phyloP scores from a whole-genome alignment of 2,329 filamentous ascomycete genomes.

The Rhynchosporium agropyri region DNA sequence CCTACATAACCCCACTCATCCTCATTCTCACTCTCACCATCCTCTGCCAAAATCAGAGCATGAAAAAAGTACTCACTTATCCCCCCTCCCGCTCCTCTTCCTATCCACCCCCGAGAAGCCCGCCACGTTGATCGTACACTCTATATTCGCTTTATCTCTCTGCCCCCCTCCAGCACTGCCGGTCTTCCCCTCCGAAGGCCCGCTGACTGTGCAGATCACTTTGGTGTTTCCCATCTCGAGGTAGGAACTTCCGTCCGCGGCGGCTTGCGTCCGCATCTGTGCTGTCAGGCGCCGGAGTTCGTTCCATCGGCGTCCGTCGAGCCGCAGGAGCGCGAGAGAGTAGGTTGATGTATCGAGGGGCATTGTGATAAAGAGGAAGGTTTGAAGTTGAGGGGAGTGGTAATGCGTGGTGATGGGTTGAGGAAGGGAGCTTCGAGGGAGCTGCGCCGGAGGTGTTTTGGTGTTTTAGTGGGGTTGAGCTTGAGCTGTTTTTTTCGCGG shows the following conservation, averaged over 20 bases:
- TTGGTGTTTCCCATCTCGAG: conserved; percentile 98
- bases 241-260: conserved; percentile 90
- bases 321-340: conserved; percentile 78
- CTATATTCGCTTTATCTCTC: conserved; percentile 63
- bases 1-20: no score
- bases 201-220: conserved; percentile 88
- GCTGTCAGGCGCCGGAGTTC: conserved; percentile 87
- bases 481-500: no score
- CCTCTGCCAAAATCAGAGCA: background rate
- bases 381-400: background rate
- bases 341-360: conserved; percentile 95
- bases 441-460: background rate
- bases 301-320: conserved; percentile 92
- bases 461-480: no score
- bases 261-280: conserved; percentile 88
- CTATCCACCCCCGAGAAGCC: conserved; percentile 88
- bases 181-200: conserved; percentile 72
- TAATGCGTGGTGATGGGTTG: background rate
- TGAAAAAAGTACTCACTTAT: conserved; percentile 65
- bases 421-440: background rate
- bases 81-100: conserved; percentile 71
- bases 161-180: conserved; percentile 44
- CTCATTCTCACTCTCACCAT: no score
- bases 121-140: conserved; percentile 81
- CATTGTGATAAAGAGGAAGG: conserved; percentile 56